phyloP scores from a whole-genome alignment of 108 stramenopile species.

The Fistulifera pelliculosa region DNA sequence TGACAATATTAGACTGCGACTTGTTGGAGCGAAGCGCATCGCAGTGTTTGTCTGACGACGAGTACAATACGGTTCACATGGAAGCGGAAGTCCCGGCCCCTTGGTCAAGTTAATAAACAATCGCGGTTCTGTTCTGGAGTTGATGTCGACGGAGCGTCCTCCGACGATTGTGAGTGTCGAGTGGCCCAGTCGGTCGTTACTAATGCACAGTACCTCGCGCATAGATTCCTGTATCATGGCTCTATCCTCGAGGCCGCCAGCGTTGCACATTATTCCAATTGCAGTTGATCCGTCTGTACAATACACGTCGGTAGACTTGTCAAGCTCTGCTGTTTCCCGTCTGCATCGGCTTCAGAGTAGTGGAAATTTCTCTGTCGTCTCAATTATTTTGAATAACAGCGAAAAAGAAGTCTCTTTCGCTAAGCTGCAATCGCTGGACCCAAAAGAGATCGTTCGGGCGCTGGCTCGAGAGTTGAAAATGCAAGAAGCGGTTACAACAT shows the following conservation, averaged over 20 bases:
- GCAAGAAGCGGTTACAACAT: conserved; percentile 1
- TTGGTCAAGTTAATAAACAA: not conserved
- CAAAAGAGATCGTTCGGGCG: not conserved
- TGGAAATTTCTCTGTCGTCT: conserved; percentile 15
- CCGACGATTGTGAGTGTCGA: not conserved
- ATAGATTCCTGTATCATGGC: no score
- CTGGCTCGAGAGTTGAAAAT: not conserved
- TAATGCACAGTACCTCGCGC: not conserved
- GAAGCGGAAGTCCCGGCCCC: not conserved
- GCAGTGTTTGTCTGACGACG: conserved; percentile 16
- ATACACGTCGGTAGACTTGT: not conserved
- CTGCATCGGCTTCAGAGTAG: not conserved
- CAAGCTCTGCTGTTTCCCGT: not conserved
- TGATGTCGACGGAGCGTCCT: not conserved
- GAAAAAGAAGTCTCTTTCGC: not conserved
- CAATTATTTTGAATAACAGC: not conserved
- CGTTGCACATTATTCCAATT: not conserved
- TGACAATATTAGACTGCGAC: conserved; percentile 52
- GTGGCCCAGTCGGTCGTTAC: conserved; percentile 1
- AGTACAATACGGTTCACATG: conserved; percentile 4
- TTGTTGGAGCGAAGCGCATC: conserved; percentile 27
- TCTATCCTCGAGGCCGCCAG: no score
- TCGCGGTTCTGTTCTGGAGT: not conserved
- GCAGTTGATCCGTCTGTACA: not conserved
- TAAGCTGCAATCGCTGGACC: not conserved